Conservation (phyloP, 768 basidiomycete species). For the Trametes elegans region DNA sequence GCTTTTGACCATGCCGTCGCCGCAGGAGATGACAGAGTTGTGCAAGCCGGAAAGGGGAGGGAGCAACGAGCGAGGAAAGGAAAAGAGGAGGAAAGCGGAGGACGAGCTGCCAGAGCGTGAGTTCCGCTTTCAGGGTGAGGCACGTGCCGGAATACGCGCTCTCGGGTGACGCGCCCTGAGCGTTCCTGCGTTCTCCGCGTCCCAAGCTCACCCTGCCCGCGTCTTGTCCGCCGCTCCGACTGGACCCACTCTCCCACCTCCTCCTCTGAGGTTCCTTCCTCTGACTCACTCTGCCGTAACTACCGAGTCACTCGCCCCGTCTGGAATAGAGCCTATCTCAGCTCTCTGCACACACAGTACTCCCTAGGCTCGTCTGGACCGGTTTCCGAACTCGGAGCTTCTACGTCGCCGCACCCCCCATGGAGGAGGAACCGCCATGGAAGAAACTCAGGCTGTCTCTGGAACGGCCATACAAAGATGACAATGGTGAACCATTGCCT, state of each 20-base stretch:
- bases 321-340: too few species aligned
- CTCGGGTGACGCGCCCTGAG: slow-evolving; percentile 10
- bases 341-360: too few species aligned
- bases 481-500: slow-evolving; percentile 61
- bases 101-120: not conserved
- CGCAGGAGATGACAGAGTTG: not conserved
- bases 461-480: slow-evolving; percentile 81
- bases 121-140: slow-evolving; percentile 4
- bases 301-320: too few species aligned
- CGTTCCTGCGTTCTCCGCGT: too few species aligned
- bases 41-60: not conserved
- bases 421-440: slow-evolving; percentile 44
- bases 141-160: slow-evolving; percentile 3
- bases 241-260: not conserved
- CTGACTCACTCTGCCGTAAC: not conserved
- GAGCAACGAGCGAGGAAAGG: not conserved
- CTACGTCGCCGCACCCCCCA: too few species aligned
- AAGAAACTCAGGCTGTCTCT: slow-evolving; percentile 65
- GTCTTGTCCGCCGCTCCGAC: not conserved
- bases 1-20: slow-evolving; percentile 18
- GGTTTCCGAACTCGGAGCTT: too few species aligned
- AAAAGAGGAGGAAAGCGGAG: not conserved
- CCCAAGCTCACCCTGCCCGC: too few species aligned
- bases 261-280: not conserved
- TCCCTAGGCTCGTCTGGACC: too few species aligned